Conservation (phyloP, 2,329 filamentous ascomycete species). For the Apiospora rasikravindrae region DNA sequence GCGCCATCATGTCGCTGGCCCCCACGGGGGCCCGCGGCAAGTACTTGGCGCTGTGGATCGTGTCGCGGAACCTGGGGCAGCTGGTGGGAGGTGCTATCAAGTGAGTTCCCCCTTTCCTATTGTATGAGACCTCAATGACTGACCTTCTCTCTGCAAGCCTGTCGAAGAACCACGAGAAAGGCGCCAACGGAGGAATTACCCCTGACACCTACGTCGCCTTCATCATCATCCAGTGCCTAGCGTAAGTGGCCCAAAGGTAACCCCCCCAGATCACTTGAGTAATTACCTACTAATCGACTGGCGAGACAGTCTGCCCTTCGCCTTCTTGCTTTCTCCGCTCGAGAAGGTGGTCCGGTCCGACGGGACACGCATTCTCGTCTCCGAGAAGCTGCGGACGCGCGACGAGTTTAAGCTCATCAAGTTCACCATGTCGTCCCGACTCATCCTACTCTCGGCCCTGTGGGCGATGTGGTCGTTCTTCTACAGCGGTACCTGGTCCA, state of each 20-base stretch:
- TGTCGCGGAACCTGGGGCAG: conserved; percentile 52
- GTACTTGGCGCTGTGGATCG: conserved; percentile 54
- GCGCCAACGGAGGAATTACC: conserved; percentile 44
- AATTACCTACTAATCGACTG: conserved; percentile 20
- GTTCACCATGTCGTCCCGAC: conserved; percentile 43
- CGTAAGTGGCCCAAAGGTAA: conserved; percentile 21
- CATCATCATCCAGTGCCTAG: conserved; percentile 51
- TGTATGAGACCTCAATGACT: conserved; percentile 24
- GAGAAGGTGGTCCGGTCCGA: conserved; percentile 51
- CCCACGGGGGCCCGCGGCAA: conserved; percentile 52
- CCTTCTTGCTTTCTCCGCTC: conserved; percentile 51
- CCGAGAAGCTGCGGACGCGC: conserved; percentile 46
- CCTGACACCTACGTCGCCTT: conserved; percentile 53
- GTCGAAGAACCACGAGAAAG: conserved; percentile 44
- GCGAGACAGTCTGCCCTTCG: conserved; percentile 44
- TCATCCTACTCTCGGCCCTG: conserved; percentile 44
- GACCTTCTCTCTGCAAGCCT: conserved; percentile 24
- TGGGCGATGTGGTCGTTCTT: conserved; percentile 55
- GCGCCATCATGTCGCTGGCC: conserved; percentile 53
- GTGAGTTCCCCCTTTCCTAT: conserved; percentile 30
- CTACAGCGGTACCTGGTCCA: conserved; percentile 52
- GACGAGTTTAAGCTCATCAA: conserved; percentile 46
- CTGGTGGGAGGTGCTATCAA: conserved; percentile 53
- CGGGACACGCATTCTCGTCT: conserved; percentile 47
- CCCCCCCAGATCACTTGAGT: conserved; percentile 28